Evolutionary conservation across 2,329 filamentous ascomycete genomes (phyloP).

Genomic region (Ophiostoma quercus): DNA sequence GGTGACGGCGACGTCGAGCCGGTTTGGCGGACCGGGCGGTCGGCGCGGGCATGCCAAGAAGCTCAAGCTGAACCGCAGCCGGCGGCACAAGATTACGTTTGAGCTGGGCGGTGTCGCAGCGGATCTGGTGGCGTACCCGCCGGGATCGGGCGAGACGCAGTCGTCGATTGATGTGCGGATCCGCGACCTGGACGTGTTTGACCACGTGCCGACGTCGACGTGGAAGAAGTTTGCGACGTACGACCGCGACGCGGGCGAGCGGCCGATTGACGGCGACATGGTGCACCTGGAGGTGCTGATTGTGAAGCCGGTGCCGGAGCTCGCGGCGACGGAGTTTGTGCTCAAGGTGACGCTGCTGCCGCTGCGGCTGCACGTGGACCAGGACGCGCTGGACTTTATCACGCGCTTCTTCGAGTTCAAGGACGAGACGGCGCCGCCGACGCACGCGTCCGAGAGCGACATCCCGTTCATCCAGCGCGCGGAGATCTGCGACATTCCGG

Average conservation of each 20-base stretch:
- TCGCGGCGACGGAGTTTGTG: conserved; percentile 86
- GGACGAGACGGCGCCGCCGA: conserved; percentile 56
- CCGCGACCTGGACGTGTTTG: conserved; percentile 80
- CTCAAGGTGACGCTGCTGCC: conserved; percentile 74
- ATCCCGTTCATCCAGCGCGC: conserved; percentile 83
- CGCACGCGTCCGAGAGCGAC: conserved; percentile 56
- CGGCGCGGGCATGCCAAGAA: conserved; percentile 39
- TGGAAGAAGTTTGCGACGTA: conserved; percentile 99
- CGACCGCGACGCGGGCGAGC: conserved; percentile 77
- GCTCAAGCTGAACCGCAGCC: conserved; percentile 76
- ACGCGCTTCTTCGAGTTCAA: conserved; percentile 98
- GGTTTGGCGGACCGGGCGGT: conserved; percentile 39
- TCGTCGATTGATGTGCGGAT: conserved; percentile 82
- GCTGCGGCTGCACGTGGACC: conserved; percentile 86
- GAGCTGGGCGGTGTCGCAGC: conserved; percentile 78
- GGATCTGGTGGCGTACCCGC: conserved; percentile 76
- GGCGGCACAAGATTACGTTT: conserved; percentile 90
- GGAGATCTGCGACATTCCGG: conserved; percentile 75
- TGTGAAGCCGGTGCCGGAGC: conserved; percentile 75
- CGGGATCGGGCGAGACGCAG: conserved; percentile 71
- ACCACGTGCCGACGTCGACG: conserved; percentile 89
- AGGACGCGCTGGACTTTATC: conserved; percentile 95
- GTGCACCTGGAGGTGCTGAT: conserved; percentile 82
- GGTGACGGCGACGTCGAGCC: conserved; percentile 51
- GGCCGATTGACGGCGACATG: conserved; percentile 84